These are phyloP conservation scores for Aspergillus oerlinghausenensis DNA, from an alignment of 2,329 filamentous ascomycete species.

Conservation along the genomic window DNA sequence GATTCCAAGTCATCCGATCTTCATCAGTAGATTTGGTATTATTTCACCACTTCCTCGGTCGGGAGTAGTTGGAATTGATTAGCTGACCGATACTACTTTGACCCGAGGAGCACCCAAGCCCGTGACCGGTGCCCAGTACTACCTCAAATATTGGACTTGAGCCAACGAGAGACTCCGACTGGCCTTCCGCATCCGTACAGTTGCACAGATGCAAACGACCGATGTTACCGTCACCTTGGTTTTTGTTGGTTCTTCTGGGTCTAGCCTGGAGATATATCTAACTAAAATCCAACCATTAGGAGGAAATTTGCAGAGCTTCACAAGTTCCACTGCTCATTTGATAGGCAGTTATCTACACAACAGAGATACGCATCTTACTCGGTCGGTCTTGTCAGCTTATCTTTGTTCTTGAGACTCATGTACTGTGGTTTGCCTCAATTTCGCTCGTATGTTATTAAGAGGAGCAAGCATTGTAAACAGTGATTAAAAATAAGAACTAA, in stretches of 20 bases:
- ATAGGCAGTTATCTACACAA: not conserved
- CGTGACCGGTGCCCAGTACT: not conserved
- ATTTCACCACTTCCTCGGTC: not conserved
- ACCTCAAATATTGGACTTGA: not conserved
- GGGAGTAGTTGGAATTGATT: not conserved
- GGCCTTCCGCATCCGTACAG: conserved; percentile 15
- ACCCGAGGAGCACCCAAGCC: not conserved
- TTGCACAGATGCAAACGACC: conserved; percentile 8
- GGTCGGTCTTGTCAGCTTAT: not conserved
- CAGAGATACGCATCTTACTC: not conserved
- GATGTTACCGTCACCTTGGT: conserved; percentile 18
- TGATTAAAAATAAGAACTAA: no score
- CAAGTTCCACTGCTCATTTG: no score
- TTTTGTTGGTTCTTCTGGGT: not conserved
- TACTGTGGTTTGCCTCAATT: not conserved
- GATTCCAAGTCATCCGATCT: not conserved
- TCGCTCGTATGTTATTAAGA: not conserved
- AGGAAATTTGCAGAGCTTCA: not conserved
- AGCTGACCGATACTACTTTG: not conserved
- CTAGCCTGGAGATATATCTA: no score
- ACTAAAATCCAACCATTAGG: not conserved
- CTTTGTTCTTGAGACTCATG: not conserved
- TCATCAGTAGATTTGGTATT: not conserved
- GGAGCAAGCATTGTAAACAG: not conserved
- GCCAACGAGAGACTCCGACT: not conserved